A percentile compares a stretch with the other conserved stretches of the same genome.
These are phyloP conservation scores for Ophiostoma tasmaniense DNA, from an alignment of 2,329 filamentous ascomycete genomes.

Conservation along the genomic window DNA sequence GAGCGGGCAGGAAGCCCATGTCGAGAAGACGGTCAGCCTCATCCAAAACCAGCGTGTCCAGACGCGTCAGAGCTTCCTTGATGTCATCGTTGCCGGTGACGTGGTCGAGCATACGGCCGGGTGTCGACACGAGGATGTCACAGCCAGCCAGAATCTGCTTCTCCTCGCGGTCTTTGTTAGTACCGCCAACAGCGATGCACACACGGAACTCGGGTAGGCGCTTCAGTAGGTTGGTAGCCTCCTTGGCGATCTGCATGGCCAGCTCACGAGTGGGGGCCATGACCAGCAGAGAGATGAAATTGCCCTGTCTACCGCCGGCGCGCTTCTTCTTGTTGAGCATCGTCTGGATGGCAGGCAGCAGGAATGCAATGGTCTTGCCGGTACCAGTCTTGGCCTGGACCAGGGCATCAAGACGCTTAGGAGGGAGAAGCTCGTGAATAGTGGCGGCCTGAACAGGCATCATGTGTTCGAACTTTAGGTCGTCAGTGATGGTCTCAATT, in stretches of 20 bases:
- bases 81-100: constrained; percentile 64
- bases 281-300: constrained; percentile 51
- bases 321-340: constrained; percentile 44
- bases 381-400: constrained; percentile 84
- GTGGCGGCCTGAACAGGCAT: constrained; percentile 48
- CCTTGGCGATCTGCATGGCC: constrained; percentile 60
- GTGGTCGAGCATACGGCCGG: constrained; percentile 70
- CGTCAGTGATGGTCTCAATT: constrained; percentile 39
- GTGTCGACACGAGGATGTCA: constrained; percentile 73
- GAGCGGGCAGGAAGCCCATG: constrained; percentile 71
- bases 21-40: constrained; percentile 77
- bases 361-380: constrained; percentile 77
- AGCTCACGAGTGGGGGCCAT: constrained; percentile 64
- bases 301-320: constrained; percentile 20
- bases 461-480: constrained; percentile 45
- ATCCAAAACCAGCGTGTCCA: constrained; percentile 76
- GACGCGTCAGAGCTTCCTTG: constrained; percentile 53
- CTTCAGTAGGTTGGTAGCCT: constrained; percentile 63
- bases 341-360: constrained; percentile 73
- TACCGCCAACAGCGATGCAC: constrained; percentile 70
- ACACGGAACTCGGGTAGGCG: constrained; percentile 67
- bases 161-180: constrained; percentile 66
- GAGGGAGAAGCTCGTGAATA: constrained; percentile 39
- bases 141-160: constrained; percentile 62
- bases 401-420: constrained; percentile 44